Conservation (phyloP, 148 eudicot genomes). For the Rhododendron ferrugineum region DNA sequence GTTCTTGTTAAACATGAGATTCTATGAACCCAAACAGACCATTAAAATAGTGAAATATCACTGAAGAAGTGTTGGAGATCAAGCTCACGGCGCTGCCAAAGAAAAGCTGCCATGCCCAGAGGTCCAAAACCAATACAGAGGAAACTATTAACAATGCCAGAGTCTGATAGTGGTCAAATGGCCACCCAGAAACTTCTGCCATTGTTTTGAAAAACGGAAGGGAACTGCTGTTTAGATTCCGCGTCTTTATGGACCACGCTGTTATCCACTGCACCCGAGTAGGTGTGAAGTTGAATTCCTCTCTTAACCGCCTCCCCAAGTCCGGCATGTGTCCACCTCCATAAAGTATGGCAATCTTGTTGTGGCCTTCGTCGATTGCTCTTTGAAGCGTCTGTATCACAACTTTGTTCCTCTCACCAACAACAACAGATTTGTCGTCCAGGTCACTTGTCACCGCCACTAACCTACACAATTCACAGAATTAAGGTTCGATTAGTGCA, state of each 20-base stretch:
- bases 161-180: conserved; percentile 79
- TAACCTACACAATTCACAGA: conserved; percentile 42
- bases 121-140: conserved; percentile 82
- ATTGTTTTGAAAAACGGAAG: conserved; percentile 57
- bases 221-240: conserved; percentile 46
- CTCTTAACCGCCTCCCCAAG: conserved; percentile 67
- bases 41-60: conserved; percentile 37
- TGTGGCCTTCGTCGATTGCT: conserved; percentile 71
- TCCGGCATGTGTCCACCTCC: conserved; percentile 99
- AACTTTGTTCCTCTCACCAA: conserved; percentile 91
- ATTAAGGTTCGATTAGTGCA: no score
- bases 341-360: conserved; percentile 81
- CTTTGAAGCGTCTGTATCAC: conserved; percentile 65
- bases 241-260: conserved; percentile 81
- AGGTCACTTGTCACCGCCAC: conserved; percentile 68
- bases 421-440: conserved; percentile 80
- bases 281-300: conserved; percentile 76
- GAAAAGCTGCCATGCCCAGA: conserved; percentile 89
- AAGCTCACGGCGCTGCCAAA: conserved; percentile 60
- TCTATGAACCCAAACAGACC: neutral
- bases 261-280: conserved; percentile 79
- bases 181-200: conserved; percentile 82
- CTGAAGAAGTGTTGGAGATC: conserved; percentile 51
- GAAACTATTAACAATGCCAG: conserved; percentile 70
- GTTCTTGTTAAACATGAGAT: neutral